phyloP scores from a whole-genome alignment of 805 yeast genomes.

The Clavispora carvajalis region DNA sequence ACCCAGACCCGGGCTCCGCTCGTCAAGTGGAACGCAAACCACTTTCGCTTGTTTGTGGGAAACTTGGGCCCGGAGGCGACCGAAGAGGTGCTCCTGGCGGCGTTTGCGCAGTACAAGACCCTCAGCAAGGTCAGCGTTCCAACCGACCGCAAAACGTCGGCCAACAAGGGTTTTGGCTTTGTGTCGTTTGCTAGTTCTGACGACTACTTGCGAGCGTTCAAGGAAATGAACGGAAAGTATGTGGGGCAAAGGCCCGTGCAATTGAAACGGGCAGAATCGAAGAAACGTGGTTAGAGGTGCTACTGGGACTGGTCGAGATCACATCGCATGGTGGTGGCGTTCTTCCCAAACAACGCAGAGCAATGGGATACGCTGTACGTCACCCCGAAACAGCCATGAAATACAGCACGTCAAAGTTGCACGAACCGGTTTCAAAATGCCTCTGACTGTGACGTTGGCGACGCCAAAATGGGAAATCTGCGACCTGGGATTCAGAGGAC shows the following conservation, averaged over 20 bases:
- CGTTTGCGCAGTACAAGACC: constrained; percentile 50
- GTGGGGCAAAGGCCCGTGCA: constrained; percentile 71
- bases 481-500: too few relatives aligned
- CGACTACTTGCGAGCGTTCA: constrained; percentile 66
- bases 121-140: constrained; percentile 60
- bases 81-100: constrained; percentile 48
- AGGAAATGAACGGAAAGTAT: constrained; percentile 71
- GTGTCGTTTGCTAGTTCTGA: constrained; percentile 61
- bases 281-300: too few relatives aligned
- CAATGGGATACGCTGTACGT: too few relatives aligned
- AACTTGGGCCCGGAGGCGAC: constrained; percentile 65
- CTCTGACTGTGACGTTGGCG: too few relatives aligned
- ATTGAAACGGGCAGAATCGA: constrained; percentile 56
- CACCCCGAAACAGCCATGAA: too few relatives aligned
- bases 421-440: too few relatives aligned
- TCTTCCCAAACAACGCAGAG: too few relatives aligned
- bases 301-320: too few relatives aligned
- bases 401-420: too few relatives aligned
- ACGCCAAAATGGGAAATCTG: too few relatives aligned
- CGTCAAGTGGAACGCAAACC: constrained; percentile 62
- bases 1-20: neutral
- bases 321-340: too few relatives aligned
- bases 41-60: constrained; percentile 71
- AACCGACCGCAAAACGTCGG: constrained; percentile 39
- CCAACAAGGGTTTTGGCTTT: constrained; percentile 68